Evolutionary conservation across 257 asterid genomes (phyloP), one percentile per base, ranked within the genome.

Genomic region (Petrea volubilis): DNA sequence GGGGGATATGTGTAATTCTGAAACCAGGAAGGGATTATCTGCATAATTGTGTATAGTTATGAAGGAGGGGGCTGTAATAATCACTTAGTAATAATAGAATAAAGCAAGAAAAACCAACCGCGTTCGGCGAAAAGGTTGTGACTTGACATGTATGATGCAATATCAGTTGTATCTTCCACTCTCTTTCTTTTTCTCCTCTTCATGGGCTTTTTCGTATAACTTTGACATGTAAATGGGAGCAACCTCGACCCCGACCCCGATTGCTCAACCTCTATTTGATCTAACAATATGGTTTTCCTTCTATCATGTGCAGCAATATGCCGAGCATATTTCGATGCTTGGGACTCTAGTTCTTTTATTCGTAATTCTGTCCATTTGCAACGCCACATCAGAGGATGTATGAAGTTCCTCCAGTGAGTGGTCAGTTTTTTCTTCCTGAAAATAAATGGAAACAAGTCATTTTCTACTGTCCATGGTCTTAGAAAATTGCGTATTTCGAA

Each of bases 361-460:
- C 76, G 86, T 76, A 93, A 60, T 76, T 91, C 98, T 36, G 88
- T 70, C 97, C 97, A 93, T 78, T 89, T 93, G 85, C 97, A 86
- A 68, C 98, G 82, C 98, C 98, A 91, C 96, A 87, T 91, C 49
- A 93, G 66, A 78, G 97, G 96, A 53, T 75, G 88, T 80, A 93
- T 80, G 77, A 77, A 89, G 81, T 80, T 85, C 80, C 92, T 86
- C 98, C 98, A 93, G 23, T 91, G 96, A 77, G 80, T 68, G 24
- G 98, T 86, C 80, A 87, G 38, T 68, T 83, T 93, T 79, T 86
- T 90, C 88, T 91, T 91, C 87, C 98, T 93, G 87, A 58, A 81
- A 77, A n/a, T 56, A 60, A 41, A 55, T 52, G 27, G 58, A 40
- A 29, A 14, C n/a, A n/a, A n/a, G n/a, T n/a, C n/a, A n/a, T n/a